Percentiles rank a stretch among this genome's conserved stretches.
These are phyloP conservation scores for Epichloe scottii DNA, from an alignment of 2,329 filamentous ascomycete species.

Conservation along the genomic window DNA sequence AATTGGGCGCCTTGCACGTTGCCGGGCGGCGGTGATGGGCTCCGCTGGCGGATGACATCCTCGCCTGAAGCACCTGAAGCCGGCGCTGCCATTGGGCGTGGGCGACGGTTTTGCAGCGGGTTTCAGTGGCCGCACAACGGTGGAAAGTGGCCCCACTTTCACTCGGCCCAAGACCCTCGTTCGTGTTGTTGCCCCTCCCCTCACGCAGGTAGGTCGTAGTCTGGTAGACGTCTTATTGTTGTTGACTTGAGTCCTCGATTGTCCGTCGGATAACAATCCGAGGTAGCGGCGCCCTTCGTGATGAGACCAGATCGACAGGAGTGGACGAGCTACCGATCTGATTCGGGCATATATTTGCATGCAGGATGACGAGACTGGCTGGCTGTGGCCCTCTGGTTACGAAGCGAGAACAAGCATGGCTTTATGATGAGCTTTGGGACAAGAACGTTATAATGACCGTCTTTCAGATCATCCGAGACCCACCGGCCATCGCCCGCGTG, in stretches of 20 bases:
- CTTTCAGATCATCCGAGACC: too few relatives aligned
- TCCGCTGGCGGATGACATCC: slow-evolving; percentile 8
- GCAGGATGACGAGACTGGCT: neutral
- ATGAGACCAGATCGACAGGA: neutral
- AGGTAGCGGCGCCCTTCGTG: neutral
- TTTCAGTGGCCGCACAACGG: slow-evolving; percentile 1
- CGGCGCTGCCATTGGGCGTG: slow-evolving; percentile 7
- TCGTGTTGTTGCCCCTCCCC: neutral
- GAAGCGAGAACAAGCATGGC: neutral
- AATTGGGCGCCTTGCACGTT: slow-evolving; percentile 26
- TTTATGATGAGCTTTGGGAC: neutral
- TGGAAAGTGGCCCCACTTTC: neutral
- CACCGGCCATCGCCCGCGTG: neutral
- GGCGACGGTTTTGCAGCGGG: neutral
- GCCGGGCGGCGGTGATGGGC: slow-evolving; percentile 21
- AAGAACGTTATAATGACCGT: too few relatives aligned
- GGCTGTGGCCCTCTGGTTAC: neutral
- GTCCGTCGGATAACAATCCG: neutral
- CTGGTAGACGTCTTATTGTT: neutral
- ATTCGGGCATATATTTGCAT: neutral
- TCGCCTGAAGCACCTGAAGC: slow-evolving; percentile 1
- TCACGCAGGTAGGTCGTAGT: neutral
- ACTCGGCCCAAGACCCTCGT: neutral
- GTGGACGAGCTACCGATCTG: neutral
- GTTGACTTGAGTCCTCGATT: neutral